Evolutionary conservation across 352 stramenopile genomes (phyloP), one percentile per base, ranked within the genome.

Genomic region (Globisporangium abappressorium): DNA sequence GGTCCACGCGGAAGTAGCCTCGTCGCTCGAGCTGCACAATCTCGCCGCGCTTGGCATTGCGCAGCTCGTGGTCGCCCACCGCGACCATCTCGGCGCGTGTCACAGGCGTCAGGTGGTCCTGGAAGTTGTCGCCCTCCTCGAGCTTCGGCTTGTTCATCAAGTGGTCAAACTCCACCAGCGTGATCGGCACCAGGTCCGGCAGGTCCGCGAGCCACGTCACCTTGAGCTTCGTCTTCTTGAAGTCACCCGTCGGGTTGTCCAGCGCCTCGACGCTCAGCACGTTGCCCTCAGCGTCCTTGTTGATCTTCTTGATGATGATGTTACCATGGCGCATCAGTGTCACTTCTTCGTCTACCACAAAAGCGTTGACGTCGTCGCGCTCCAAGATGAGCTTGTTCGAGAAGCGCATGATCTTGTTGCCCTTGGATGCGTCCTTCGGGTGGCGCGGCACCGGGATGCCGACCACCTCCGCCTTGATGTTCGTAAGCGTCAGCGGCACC

Each of bases 91-190:
- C 94, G n/a, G 94, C 96, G 47, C 97, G 89, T 47, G 96, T 99
- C 26, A 95, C 90, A 8, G 96, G 90, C 76, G 98, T 99, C 47
- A 99, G 81, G 76, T 97, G 97, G 76, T 99, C 96, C 62, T 98
- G 83, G 75, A 99, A 99, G 65, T 99, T 91, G 70, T 99, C 97
- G 41, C 91, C 94, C 60, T 99, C 98, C 75, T 99, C 98, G 33
- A 99, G 85, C 77, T 99, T 99, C 38, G 97, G 89, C 85, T 99
- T 99, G 38, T 91, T 98, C 18, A 99, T 94, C 57, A 99, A 79
- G 79, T 99, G 96, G 76, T 99, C 98, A 76, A 99, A 99, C 82
- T 99, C 98, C 49, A 98, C 93, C 8, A 99, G 79, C 70, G 87
- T 85, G 15, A 96, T 85, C 33, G 90, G 87, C 59, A 97, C 90